These are phyloP conservation scores for Debaryomycetaceae sp. DNA, from an alignment of 1,139 yeast species.

Conservation along the genomic window DNA sequence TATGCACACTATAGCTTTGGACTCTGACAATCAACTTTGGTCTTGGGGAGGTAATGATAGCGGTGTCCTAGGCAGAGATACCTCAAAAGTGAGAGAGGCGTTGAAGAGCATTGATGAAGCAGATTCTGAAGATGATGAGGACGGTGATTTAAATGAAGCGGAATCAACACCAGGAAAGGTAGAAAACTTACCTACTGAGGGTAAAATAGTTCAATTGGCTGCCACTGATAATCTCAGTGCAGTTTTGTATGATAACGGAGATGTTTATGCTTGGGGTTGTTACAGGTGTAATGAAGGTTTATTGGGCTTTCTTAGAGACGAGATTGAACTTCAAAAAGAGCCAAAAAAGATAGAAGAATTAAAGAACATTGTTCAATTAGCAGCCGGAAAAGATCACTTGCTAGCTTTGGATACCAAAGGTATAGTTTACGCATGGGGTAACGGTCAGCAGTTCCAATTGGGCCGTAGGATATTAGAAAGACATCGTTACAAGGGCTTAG, in stretches of 20 bases:
- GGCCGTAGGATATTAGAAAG: slow-evolving; percentile 82
- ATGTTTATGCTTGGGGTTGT: slow-evolving; percentile 97
- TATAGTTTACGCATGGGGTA: slow-evolving; percentile 94
- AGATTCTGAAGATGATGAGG: slow-evolving; percentile 59
- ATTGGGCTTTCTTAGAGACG: slow-evolving; percentile 68
- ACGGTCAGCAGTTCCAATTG: slow-evolving; percentile 88
- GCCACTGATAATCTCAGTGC: slow-evolving; percentile 93
- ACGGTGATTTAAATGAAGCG: slow-evolving; percentile 78
- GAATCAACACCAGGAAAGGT: slow-evolving; percentile 88
- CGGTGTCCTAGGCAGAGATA: slow-evolving; percentile 86
- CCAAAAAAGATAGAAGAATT: slow-evolving; percentile 67
- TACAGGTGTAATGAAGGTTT: slow-evolving; percentile 91
- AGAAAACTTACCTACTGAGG: slow-evolving; percentile 55
- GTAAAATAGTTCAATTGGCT: slow-evolving; percentile 71
- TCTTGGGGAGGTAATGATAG: slow-evolving; percentile 98
- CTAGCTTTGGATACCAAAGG: slow-evolving; percentile 83
- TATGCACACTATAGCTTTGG: slow-evolving; percentile 86
- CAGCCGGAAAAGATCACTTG: slow-evolving; percentile 90
- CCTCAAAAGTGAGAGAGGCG: slow-evolving; percentile 59
- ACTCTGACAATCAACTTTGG: slow-evolving; percentile 72
- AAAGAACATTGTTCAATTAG: slow-evolving; percentile 75
- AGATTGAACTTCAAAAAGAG: slow-evolving; percentile 56
- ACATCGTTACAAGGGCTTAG: slow-evolving; percentile 64
- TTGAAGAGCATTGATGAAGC: slow-evolving; percentile 63
- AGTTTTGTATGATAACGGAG: slow-evolving; percentile 74